Conservation (phyloP, 257 asterid species). For the Jacaranda mimosifolia region DNA sequence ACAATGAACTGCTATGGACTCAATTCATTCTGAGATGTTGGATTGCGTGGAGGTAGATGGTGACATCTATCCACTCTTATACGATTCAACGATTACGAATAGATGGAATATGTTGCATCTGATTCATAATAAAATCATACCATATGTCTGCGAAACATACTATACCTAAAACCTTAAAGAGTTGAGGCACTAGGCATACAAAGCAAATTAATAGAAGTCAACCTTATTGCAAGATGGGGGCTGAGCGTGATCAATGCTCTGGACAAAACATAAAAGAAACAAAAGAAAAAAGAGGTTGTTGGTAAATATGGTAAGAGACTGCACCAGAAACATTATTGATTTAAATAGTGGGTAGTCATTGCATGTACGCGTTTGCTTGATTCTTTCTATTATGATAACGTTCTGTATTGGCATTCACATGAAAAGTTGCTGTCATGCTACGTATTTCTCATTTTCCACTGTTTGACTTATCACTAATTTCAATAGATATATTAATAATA, state of each 20-base stretch:
- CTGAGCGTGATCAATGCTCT: not conserved
- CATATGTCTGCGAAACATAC: not conserved
- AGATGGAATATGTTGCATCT: no score
- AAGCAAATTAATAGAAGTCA: constrained; percentile 24
- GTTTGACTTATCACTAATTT: constrained; percentile 10
- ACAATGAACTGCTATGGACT: no score
- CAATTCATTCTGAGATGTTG: no score
- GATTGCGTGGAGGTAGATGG: no score
- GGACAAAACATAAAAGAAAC: not conserved
- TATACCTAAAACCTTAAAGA: not conserved
- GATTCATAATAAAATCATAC: no score
- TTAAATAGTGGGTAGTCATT: constrained; percentile 30
- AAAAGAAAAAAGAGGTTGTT: constrained; percentile 12
- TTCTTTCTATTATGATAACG: constrained; percentile 4
- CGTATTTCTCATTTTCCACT: constrained; percentile 9
- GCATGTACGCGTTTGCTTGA: constrained; percentile 40
- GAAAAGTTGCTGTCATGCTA: constrained; percentile 44
- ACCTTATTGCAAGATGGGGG: not conserved
- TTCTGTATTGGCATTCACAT: constrained; percentile 22
- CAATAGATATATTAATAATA: not conserved
- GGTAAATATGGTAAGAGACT: constrained; percentile 29
- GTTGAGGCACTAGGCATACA: not conserved
- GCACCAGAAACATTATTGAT: constrained; percentile 12
- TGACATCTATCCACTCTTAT: no score
- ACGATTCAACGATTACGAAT: no score